Conservation (phyloP, 1,139 yeast species). For the Zygoascus meyerae region DNA sequence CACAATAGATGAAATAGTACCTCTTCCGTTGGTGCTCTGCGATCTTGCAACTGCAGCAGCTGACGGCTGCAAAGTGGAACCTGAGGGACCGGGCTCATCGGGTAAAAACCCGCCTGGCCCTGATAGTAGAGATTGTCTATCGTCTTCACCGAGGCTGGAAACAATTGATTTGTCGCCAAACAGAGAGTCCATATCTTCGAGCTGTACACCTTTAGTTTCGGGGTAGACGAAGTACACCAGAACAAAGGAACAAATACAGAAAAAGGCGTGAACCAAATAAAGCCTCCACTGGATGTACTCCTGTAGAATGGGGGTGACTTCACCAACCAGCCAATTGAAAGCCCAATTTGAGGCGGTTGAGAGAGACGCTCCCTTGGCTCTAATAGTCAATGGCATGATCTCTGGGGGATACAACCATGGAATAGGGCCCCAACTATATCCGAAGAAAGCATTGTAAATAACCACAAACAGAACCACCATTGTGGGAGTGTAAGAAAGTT, state of each 20-base stretch:
- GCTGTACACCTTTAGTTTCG: constrained; percentile 81
- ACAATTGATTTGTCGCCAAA: constrained; percentile 57
- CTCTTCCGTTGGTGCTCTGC: constrained; percentile 16
- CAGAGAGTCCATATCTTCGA: constrained; percentile 82
- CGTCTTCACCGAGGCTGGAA: constrained; percentile 26
- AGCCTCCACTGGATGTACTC: constrained; percentile 74
- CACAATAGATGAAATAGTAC: constrained; percentile 7
- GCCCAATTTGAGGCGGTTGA: constrained; percentile 94
- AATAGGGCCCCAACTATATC: constrained; percentile 86
- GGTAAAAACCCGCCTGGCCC: constrained; percentile 13
- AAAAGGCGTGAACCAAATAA: constrained; percentile 72
- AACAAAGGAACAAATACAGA: constrained; percentile 66
- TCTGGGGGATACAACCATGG: constrained; percentile 92
- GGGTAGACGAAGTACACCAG: constrained; percentile 70
- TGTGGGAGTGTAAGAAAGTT: constrained; percentile 58
- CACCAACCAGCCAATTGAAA: constrained; percentile 90
- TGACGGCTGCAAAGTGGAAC: constrained; percentile 22
- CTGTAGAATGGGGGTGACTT: constrained; percentile 79
- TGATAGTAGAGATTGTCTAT: constrained; percentile 23
- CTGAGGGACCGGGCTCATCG: constrained; percentile 19
- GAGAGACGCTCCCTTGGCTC: constrained; percentile 87
- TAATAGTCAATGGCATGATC: constrained; percentile 78
- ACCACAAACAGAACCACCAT: constrained; percentile 73
- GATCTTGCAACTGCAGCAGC: constrained; percentile 28
- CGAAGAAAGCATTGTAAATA: constrained; percentile 78